Conservation (phyloP, 169 alveolate species). For the Plasmodium relictum region DNA sequence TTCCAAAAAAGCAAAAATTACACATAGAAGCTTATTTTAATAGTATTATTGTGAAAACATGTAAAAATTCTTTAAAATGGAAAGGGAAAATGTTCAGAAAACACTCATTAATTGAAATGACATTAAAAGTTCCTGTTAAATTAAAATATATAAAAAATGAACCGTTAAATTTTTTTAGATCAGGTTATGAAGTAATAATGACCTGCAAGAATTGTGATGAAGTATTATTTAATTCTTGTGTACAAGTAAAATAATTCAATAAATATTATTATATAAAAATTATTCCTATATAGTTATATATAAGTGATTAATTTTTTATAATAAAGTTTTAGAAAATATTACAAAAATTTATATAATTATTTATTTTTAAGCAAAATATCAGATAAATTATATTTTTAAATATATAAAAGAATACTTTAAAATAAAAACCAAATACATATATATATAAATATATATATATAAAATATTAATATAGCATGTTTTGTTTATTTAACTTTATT, state of each 20-base stretch:
- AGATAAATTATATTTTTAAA: too few relatives aligned
- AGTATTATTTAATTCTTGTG: conserved; percentile 65
- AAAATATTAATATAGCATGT: too few relatives aligned
- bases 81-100: conserved; percentile 60
- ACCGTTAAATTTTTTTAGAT: conserved; percentile 62
- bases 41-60: conserved; percentile 63
- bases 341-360: too few relatives aligned
- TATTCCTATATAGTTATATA: neutral
- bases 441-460: too few relatives aligned
- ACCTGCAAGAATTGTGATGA: conserved; percentile 54
- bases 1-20: conserved; percentile 55
- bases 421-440: too few relatives aligned
- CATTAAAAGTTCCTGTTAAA: conserved; percentile 68
- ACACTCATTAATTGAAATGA: conserved; percentile 50
- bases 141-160: conserved; percentile 43
- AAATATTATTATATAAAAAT: too few relatives aligned
- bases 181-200: conserved; percentile 65
- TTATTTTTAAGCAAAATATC: too few relatives aligned
- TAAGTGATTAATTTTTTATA: neutral
- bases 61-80: conserved; percentile 70
- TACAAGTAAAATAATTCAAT: conserved; percentile 30
- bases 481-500: too few relatives aligned
- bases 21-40: conserved; percentile 75
- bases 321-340: too few relatives aligned
- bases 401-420: too few relatives aligned